Base-by-base conservation (phyloP, 1,139 yeast species). In the Yamadazyma taylorii region DNA sequence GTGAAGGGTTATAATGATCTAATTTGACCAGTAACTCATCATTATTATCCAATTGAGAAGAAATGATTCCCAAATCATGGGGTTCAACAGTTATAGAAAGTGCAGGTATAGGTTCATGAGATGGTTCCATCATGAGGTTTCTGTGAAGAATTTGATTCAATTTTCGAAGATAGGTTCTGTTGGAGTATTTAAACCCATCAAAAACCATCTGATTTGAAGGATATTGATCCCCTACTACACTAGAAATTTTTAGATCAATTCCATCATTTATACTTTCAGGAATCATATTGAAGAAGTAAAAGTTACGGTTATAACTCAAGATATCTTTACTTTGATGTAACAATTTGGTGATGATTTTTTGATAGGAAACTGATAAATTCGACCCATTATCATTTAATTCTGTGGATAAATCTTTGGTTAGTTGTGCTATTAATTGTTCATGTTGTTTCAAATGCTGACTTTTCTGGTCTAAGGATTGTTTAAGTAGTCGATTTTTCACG, bases 311-410 rank as follows among this genome's bases (percentile, higher is more conserved):
- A 21, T 38, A 38, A 13, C 12, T 21, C 2, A 13, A 11, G 2
- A 21, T 26, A 17, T 37, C 25, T 13, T 14, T 27, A 2, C 34
- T 24, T 21, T 33, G 28, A 2, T 26, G 30, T n/a, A 30, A n/a
- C 14, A 33, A 25, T 14, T 19, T 17, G 11, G 28, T n/a, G 5
- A 14, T n/a, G 17, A 25, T 25, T 25, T 13, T 7, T 5, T 5
- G 16, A 8, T 19, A 19, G 8, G 21, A 19, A 19, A 19, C 8
- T 8, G 5, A 5, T 7, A 13, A 25, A 25, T 12, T 13, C 7
- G 14, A 43, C 9, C 69, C 69, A 40, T 61, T 60, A 37, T 61
- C 63, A 39, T 52, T 55, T 40, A 64, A 50, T 42, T 62, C 69
- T 2, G 24, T 36, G 19, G 56, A 15, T 10, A 63, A 30, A 23